These are phyloP conservation scores for Aspergillus fumigatiaffinis DNA, from an alignment of 2,329 filamentous ascomycete genomes.

Conservation along the genomic window DNA sequence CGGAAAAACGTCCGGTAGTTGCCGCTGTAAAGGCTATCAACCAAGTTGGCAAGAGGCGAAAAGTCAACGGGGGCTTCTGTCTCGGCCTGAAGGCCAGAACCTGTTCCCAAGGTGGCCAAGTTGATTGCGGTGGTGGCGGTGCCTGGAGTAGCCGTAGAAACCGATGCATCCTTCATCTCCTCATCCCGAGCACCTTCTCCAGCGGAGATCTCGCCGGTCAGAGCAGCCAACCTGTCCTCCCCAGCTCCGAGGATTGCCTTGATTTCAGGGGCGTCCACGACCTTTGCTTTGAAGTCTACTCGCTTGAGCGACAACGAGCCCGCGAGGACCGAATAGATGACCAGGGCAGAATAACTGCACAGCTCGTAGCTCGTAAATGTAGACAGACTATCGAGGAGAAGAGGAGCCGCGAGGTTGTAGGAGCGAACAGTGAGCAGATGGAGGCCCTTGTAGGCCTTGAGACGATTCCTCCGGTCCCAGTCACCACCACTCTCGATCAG, in stretches of 20 bases:
- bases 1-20: slow-evolving; percentile 94
- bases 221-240: slow-evolving; percentile 79
- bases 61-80: slow-evolving; percentile 84
- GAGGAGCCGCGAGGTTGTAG: slow-evolving; percentile 81
- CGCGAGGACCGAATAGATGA: slow-evolving; percentile 92
- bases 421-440: slow-evolving; percentile 89
- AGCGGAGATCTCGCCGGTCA: slow-evolving; percentile 75
- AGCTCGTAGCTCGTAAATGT: slow-evolving; percentile 99
- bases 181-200: slow-evolving; percentile 74
- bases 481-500: slow-evolving; percentile 94
- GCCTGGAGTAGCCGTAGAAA: slow-evolving; percentile 48
- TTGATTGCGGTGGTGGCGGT: slow-evolving; percentile 73
- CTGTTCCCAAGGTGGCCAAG: slow-evolving; percentile 74
- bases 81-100: slow-evolving; percentile 64
- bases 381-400: slow-evolving; percentile 92
- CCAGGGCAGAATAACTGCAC: slow-evolving; percentile 91
- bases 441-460: slow-evolving; percentile 97
- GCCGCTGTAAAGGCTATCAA: slow-evolving; percentile 87
- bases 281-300: slow-evolving; percentile 98
- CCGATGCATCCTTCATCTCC: slow-evolving; percentile 63
- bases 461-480: slow-evolving; percentile 95
- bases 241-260: slow-evolving; percentile 90
- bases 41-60: slow-evolving; percentile 77
- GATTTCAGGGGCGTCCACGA: slow-evolving; percentile 97
- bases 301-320: slow-evolving; percentile 93